Percentiles rank a stretch among this genome's conserved stretches.
These are phyloP conservation scores for Salvia sclarea DNA, from an alignment of 305 asterid species.

Conservation along the genomic window DNA sequence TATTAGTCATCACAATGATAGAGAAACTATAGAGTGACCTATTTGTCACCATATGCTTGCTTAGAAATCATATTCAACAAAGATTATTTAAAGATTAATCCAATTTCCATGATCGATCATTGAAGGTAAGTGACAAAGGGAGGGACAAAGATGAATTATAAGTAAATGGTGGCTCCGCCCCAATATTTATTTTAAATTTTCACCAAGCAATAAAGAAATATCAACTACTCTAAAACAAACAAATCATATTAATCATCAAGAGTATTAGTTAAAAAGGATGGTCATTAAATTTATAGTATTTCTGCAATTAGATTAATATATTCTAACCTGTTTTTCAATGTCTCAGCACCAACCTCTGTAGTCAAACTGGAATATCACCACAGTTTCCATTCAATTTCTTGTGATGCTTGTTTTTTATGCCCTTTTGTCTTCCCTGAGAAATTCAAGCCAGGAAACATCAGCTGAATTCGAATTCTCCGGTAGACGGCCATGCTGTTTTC, in stretches of 20 bases:
- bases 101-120: constrained; percentile 49
- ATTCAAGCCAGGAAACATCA: constrained; percentile 1
- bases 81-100: constrained; percentile 30
- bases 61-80: constrained; percentile 27
- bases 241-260: constrained; percentile 37
- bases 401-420: constrained; percentile 29
- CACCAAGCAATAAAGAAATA: constrained; percentile 33
- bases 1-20: constrained; percentile 27
- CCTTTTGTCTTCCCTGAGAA: constrained; percentile 37
- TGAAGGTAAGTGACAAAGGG: constrained; percentile 55
- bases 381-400: constrained; percentile 29
- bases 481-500: constrained; percentile 1
- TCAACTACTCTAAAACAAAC: constrained; percentile 42
- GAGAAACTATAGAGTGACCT: constrained; percentile 22
- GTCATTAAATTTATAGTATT: constrained; percentile 25
- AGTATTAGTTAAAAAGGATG: constrained; percentile 31
- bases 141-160: constrained; percentile 44
- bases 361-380: constrained; percentile 42
- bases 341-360: constrained; percentile 38
- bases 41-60: constrained; percentile 37
- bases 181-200: constrained; percentile 32
- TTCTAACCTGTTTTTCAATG: constrained; percentile 33
- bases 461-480: constrained; percentile 1
- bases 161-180: constrained; percentile 61
- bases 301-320: constrained; percentile 15